These are phyloP conservation scores for Metschnikowia henanensis DNA, from an alignment of 805 yeast genomes.

Conservation along the genomic window DNA sequence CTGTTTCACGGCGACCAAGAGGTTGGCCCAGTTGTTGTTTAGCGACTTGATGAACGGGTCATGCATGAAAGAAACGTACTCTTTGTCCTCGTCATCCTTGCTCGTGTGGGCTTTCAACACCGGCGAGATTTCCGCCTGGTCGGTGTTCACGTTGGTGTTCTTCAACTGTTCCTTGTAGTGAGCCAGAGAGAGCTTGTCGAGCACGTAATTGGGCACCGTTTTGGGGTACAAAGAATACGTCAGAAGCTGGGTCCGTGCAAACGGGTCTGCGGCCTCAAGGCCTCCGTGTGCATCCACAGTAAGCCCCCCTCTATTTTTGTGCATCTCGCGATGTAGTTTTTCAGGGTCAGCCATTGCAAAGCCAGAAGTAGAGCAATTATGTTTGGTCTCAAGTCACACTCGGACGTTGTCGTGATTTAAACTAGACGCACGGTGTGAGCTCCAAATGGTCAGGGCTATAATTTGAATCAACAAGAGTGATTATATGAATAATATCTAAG, in stretches of 20 bases:
- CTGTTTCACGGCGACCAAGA: slow-evolving; percentile 46
- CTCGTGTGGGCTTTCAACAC: slow-evolving; percentile 11
- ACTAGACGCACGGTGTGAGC: no score
- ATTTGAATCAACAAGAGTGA: no score
- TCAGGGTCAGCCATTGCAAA: slow-evolving; percentile 6
- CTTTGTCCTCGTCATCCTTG: slow-evolving; percentile 27
- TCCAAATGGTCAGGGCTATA: no score
- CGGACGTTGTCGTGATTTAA: neutral
- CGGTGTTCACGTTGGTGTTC: slow-evolving; percentile 30
- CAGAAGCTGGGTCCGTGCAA: slow-evolving; percentile 26
- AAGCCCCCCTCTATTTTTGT: slow-evolving; percentile 6
- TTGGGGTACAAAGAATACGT: slow-evolving; percentile 38
- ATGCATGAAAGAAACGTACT: slow-evolving; percentile 35
- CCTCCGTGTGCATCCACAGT: slow-evolving; percentile 12
- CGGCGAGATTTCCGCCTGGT: slow-evolving; percentile 13
- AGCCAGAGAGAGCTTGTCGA: slow-evolving; percentile 50
- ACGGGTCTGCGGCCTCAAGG: slow-evolving; percentile 23
- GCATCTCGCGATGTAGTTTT: slow-evolving; percentile 7
- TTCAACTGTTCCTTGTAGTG: slow-evolving; percentile 39
- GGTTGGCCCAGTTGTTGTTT: slow-evolving; percentile 52
- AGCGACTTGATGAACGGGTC: slow-evolving; percentile 38
- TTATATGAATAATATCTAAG: no score
- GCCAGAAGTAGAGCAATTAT: neutral
- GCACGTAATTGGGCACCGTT: slow-evolving; percentile 61
- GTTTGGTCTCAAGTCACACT: neutral